Conservation (phyloP, 2,329 filamentous ascomycete species). For the Eurotiales sp. region DNA sequence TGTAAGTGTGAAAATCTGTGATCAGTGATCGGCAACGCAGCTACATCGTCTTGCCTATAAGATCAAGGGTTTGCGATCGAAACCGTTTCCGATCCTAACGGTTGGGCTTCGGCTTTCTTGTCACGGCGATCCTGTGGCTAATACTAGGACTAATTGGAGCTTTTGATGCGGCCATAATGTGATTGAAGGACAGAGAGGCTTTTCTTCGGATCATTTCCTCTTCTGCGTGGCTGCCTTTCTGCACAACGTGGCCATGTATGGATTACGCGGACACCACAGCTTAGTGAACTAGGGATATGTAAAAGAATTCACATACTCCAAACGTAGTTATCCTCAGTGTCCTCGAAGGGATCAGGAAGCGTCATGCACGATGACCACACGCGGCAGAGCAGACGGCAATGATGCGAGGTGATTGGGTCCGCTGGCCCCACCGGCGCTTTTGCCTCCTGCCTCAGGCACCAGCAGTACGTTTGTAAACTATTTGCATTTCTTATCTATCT, state of each 20-base stretch:
- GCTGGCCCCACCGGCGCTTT: neutral
- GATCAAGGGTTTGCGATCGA: neutral
- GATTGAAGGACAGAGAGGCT: too few species aligned
- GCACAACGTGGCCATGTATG: neutral
- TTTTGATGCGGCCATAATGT: too few species aligned
- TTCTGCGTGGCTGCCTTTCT: too few species aligned
- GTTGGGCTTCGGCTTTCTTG: neutral
- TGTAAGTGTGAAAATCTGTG: neutral
- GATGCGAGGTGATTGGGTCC: neutral
- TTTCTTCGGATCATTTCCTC: too few species aligned
- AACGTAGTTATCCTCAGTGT: too few species aligned
- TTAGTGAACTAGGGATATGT: neutral
- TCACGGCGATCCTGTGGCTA: neutral
- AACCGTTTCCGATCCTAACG: neutral
- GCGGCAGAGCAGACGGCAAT: neutral
- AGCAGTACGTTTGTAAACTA: too few species aligned
- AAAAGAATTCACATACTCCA: too few species aligned
- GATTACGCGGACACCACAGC: neutral
- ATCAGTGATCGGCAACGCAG: too few species aligned
- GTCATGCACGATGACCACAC: neutral
- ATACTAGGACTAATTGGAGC: too few species aligned
- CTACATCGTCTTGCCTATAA: neutral
- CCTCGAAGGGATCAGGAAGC: neutral
- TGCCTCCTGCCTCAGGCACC: neutral
- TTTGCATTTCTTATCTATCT: too few species aligned